phyloP scores from a whole-genome alignment of 2,329 filamentous ascomycete genomes.

The Apiospora phragmitis region DNA sequence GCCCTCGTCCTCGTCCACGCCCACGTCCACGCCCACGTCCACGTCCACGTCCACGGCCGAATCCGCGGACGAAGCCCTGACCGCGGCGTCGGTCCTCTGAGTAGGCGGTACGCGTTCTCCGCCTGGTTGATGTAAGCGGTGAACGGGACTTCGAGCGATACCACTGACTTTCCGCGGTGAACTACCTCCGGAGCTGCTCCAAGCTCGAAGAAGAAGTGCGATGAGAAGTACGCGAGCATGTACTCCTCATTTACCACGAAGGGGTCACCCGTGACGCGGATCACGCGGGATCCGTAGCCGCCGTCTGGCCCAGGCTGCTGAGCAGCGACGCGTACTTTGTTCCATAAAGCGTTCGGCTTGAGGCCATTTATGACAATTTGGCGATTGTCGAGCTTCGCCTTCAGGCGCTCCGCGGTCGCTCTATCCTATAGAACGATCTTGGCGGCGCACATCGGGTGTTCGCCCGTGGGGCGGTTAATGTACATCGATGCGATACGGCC shows the following conservation, averaged over 20 bases:
- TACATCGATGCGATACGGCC: neutral
- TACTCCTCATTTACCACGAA: neutral
- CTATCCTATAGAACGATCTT: neutral
- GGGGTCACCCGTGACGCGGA: neutral
- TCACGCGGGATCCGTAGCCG: neutral
- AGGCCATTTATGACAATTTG: neutral
- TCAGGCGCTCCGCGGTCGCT: neutral
- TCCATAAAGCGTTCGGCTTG: neutral
- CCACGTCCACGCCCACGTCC: too few species aligned
- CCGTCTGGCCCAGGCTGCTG: neutral
- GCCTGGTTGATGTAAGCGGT: neutral
- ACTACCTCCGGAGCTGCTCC: neutral
- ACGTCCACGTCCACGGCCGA: neutral
- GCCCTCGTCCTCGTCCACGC: too few species aligned
- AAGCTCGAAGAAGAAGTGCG: neutral
- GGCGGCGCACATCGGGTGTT: neutral
- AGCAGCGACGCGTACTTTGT: neutral
- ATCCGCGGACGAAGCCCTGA: too few species aligned
- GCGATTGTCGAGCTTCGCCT: neutral
- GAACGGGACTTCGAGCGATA: neutral
- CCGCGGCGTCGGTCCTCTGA: neutral
- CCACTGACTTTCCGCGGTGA: neutral
- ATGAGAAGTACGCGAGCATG: neutral
- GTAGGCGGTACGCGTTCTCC: neutral
- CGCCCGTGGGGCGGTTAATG: neutral